Base-by-base conservation (phyloP, 2,329 filamentous ascomycete genomes). In the Dactylonectria estremocensis region DNA sequence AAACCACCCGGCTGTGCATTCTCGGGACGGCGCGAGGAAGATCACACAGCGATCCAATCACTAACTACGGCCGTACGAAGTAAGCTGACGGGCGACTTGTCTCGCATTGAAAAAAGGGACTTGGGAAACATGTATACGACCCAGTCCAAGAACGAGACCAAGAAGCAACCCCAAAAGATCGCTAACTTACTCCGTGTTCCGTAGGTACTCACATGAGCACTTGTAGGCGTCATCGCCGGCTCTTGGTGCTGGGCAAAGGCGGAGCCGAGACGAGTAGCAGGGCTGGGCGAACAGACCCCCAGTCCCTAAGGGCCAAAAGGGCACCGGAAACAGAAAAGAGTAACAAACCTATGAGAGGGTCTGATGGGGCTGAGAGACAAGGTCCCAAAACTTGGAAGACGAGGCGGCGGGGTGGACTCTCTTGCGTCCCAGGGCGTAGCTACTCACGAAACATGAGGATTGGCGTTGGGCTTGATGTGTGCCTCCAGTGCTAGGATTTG, bases 321-420 rank as follows among this genome's bases (percentile, higher is more conserved):
- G 37, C 5, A 14, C 37, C 13, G 40, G 14, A n/a, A n/a, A 14
- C 40, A 14, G 40, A 43, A n/a, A 55, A 28, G 28, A 45, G 33
- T 31, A 52, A 45, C 35, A 57, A 18, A 49, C 64, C 64, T 54
- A 48, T 50, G 60, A 43, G 31, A 56, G 48, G 22, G 48, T 28
- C 16, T 37, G 18, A 48, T 35, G 37, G 62, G 56, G 58, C 18
- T 37, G 14, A 18, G n/a, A 5, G 33, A 40, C 63, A 52, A 54
- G 55, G 67, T 18, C 31, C 50, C 18, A 64, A 61, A 69, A 62
- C 67, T 60, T 66, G 58, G 54, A 63, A 69, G 54, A 45, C 35
- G 53, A 33, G 28, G 50, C n/a, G 35, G 24, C 33, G 46, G 18
- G 33, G 40, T 24, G 31, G 58, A 22, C 40, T n/a, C 40, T 43